Base-by-base conservation (phyloP, 2,329 filamentous ascomycete genomes). In the Penicillium sp. region DNA sequence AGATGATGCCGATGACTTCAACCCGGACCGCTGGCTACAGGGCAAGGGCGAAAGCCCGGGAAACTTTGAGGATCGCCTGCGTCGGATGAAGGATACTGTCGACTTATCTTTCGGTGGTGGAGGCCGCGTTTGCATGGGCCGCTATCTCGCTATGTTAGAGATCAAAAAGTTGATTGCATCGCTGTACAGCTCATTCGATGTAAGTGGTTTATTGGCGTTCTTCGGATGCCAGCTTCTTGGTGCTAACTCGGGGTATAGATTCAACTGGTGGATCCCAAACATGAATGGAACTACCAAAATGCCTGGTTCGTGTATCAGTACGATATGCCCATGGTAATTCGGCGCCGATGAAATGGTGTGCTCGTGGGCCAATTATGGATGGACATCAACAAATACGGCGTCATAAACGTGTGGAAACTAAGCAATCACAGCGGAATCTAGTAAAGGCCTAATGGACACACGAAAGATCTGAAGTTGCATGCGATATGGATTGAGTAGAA, bases 241-340 rank as follows among this genome's bases (percentile, higher is more conserved):
- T 31, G 20, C 47, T 55, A 69, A 83, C 16, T 51, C 11, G 22
- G 20, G 59, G 69, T 83, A 79, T 63, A 80, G 43, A 79, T 85
- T 59, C 73, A 81, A 66, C 72, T 85, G 26, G 76, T 79, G n/a
- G 73, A 81, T 55, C 81, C 81, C 0, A 74, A 75, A 10, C 74
- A 78, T 40, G 75, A 79, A 50, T 72, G 85, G 61, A 77, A 76
- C 57, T 80, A 81, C n/a, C 78, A 81, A 52, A 78, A 82, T 20
- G 83, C 81, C 4, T 85, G 85, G 68, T 85, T 86, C 62, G 82
- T 85, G 10, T 81, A 85, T 10, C 83, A 85, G 67, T 74, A 79
- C 48, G 82, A 83, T 0, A 64, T 85, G 57, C 76, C 83, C 46
- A 81, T 84, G 50, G 54, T 56, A 5, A 56, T 65, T 34, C 52